Evolutionary conservation across 2,329 filamentous ascomycete species (phyloP).

Genomic region (Aspergillus fumigatiaffinis): DNA sequence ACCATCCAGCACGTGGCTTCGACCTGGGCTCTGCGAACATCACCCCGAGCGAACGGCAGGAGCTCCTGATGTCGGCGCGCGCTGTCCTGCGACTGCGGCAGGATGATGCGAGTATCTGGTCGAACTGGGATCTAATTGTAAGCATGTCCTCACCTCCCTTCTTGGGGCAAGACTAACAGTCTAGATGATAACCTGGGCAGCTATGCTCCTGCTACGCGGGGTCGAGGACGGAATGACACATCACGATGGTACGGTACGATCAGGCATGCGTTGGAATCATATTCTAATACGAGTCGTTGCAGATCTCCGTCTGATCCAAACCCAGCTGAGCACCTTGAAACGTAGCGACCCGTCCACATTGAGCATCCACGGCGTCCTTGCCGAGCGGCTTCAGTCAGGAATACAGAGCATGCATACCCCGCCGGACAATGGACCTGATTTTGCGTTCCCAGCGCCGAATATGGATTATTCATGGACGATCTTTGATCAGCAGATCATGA

Average conservation of each 20-base stretch:
- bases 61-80: conserved; percentile 26
- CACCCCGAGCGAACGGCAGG: conserved; percentile 22
- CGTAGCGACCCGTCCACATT: conserved; percentile 16
- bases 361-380: conserved; percentile 24
- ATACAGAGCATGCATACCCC: conserved; percentile 29
- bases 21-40: conserved; percentile 26
- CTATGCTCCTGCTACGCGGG: conserved; percentile 22
- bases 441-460: conserved; percentile 16
- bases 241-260: conserved; percentile 25
- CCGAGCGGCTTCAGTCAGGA: conserved; percentile 21
- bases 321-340: conserved; percentile 22
- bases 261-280: background rate
- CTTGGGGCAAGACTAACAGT: background rate
- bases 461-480: conserved; percentile 27
- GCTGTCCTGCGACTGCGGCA: conserved; percentile 25
- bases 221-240: conserved; percentile 28
- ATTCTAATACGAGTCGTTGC: background rate
- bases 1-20: conserved; percentile 27
- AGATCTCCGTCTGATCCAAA: conserved; percentile 25
- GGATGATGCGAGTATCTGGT: conserved; percentile 30
- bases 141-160: background rate
- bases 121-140: conserved; percentile 30
- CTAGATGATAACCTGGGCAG: conserved; percentile 30
- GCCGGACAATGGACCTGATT: conserved; percentile 17
- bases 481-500: conserved; percentile 29